A percentile compares a stretch with the other conserved stretches of the same genome.
Evolutionary conservation across 192 early-diverging fungal genomes (phyloP).

Genomic region (Dimargaris xerosporica): DNA sequence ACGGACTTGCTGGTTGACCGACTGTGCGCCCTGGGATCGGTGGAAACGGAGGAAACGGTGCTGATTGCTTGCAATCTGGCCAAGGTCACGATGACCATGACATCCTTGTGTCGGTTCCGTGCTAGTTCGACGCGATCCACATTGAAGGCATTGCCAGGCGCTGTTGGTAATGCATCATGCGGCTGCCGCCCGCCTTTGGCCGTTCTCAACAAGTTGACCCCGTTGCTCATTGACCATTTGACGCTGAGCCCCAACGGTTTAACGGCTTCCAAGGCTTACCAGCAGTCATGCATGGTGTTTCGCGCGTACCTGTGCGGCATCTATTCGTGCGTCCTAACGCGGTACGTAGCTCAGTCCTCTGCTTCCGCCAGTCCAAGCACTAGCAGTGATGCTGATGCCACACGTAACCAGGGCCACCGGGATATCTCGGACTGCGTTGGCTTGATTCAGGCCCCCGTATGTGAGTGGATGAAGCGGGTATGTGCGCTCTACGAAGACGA

Average conservation of each 20-base stretch:
- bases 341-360: too few relatives aligned
- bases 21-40: not conserved
- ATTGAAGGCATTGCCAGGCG: not conserved
- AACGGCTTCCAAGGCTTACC: not conserved
- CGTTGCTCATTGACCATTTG: slow-evolving; percentile 3
- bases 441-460: not conserved
- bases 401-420: not conserved
- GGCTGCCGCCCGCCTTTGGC: not conserved
- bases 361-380: too few relatives aligned
- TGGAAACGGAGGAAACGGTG: not conserved
- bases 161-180: too few relatives aligned
- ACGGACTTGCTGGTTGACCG: not conserved
- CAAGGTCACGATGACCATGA: not conserved
- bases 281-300: not conserved
- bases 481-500: not conserved
- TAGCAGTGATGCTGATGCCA: not conserved
- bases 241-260: not conserved
- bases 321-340: not conserved
- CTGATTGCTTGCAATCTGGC: not conserved
- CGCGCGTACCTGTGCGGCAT: slow-evolving; percentile 2
- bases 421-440: not conserved
- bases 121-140: not conserved
- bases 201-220: not conserved
- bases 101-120: not conserved
- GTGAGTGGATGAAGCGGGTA: not conserved